phyloP scores from a whole-genome alignment of 495 filamentous ascomycete genomes.

The Penicillium canescens region DNA sequence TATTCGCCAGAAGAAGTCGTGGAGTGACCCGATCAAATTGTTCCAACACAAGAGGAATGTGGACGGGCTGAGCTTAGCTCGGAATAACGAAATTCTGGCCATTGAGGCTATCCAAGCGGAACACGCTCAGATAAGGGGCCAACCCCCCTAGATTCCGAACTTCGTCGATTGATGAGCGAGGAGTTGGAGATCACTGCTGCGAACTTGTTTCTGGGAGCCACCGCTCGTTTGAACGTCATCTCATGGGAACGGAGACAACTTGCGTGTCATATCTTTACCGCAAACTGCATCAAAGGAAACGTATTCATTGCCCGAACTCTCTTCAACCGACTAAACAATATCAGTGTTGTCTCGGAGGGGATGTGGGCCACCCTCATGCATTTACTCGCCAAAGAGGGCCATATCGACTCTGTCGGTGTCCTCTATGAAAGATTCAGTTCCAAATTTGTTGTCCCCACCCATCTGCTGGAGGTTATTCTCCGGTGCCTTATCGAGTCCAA shows the following conservation, averaged over 20 bases:
- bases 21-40: neutral
- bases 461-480: constrained; percentile 41
- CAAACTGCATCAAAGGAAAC: constrained; percentile 42
- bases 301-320: constrained; percentile 40
- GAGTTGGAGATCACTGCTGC: constrained; percentile 39
- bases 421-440: constrained; percentile 34
- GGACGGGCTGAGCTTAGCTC: neutral
- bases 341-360: constrained; percentile 30
- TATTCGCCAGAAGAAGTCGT: neutral
- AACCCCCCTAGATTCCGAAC: constrained; percentile 12
- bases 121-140: neutral
- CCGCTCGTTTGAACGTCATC: constrained; percentile 5
- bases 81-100: constrained; percentile 12
- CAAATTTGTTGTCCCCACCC: constrained; percentile 26
- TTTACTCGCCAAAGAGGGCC: constrained; percentile 39
- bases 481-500: constrained; percentile 44
- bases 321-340: constrained; percentile 37
- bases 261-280: constrained; percentile 31
- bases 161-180: constrained; percentile 17
- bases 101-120: constrained; percentile 12
- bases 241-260: constrained; percentile 34
- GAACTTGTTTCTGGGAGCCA: constrained; percentile 32
- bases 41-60: neutral
- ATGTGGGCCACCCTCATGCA: constrained; percentile 46
- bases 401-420: constrained; percentile 38